These are phyloP conservation scores for Claviceps cyperi DNA, from an alignment of 2,329 filamentous ascomycete genomes.

Conservation along the genomic window DNA sequence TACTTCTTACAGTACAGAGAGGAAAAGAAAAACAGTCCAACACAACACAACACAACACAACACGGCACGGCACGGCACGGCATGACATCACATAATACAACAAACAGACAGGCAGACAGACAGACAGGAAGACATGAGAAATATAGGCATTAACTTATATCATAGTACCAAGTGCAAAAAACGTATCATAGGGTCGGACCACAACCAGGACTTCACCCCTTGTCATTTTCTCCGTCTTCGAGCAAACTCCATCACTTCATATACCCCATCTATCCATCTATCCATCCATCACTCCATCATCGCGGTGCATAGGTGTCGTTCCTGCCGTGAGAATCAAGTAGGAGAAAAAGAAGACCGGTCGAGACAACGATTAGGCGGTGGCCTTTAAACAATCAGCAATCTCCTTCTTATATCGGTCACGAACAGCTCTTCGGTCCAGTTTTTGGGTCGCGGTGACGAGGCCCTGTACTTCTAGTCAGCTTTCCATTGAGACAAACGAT, in stretches of 20 bases:
- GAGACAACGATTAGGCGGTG: neutral
- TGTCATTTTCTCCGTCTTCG: neutral
- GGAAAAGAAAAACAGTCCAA: no score
- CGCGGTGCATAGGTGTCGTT: neutral
- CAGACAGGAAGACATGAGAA: no score
- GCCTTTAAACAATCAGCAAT: slow-evolving; percentile 29
- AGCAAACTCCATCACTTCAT: neutral
- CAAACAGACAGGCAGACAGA: no score
- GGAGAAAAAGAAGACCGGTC: neutral
- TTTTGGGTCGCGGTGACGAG: slow-evolving; percentile 49
- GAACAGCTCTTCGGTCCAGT: slow-evolving; percentile 39
- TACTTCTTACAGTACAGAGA: no score
- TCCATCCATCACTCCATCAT: neutral
- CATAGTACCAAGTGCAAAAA: no score
- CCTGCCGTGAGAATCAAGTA: neutral
- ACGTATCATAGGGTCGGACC: neutral
- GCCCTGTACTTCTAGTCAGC: slow-evolving; percentile 24
- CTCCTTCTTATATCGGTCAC: slow-evolving; percentile 34
- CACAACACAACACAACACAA: no score
- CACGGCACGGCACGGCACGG: no score
- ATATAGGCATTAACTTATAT: no score
- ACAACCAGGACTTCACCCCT: neutral
- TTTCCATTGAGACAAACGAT: neutral
- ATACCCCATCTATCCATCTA: neutral
- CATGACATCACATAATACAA: no score